Evolutionary conservation across 2,329 filamentous ascomycete genomes (phyloP), one percentile per base, ranked within the genome.

Genomic region (Colletotrichum sp.): DNA sequence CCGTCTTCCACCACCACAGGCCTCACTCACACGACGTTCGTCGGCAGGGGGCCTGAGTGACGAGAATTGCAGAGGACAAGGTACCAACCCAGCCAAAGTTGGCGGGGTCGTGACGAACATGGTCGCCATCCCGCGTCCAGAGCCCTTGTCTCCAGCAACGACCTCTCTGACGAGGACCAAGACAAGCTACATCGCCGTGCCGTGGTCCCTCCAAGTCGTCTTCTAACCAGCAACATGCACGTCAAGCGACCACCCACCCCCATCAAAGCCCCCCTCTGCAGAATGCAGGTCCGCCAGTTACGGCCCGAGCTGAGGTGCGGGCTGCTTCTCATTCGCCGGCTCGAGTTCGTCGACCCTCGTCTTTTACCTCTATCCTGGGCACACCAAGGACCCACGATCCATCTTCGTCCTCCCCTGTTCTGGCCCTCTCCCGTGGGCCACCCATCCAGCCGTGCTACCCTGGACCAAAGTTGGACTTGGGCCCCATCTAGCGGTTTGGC

Each of bases 401-500:
- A 34, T 71, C 66, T 68, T 72, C 65, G 58, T 61, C 58, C 70
- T 71, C 55, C 48, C 77, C 75, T 78, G 70, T 71, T 72, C 74
- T 77, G 65, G 75, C 22, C 52, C 32, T 56, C 58, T 22, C 28
- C 32, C 28, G 58, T 65, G 27, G 74, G 18, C 58, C 64, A 73
- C 39, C 69, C 64, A 56, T 62, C 43, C 70, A 69, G 65, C 65
- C 65, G 70, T 69, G 64, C 36, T 60, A 74, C 48, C 74, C 74
- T 76, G 39, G 74, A 28, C 65, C 70, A 74, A 62, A n/a, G 43
- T 76, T 74, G 70, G 74, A 69, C 70, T 76, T 74, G 70, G 65
- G 74, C 77, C 76, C 77, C 76, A 79, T 78, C 77, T 80, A 79
- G 79, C 80, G 77, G 77, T 74, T 78, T 78, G 78, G 78, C 75